Base-by-base conservation (phyloP, 192 early-diverging fungal species). In the Entomortierella beljakovae region DNA sequence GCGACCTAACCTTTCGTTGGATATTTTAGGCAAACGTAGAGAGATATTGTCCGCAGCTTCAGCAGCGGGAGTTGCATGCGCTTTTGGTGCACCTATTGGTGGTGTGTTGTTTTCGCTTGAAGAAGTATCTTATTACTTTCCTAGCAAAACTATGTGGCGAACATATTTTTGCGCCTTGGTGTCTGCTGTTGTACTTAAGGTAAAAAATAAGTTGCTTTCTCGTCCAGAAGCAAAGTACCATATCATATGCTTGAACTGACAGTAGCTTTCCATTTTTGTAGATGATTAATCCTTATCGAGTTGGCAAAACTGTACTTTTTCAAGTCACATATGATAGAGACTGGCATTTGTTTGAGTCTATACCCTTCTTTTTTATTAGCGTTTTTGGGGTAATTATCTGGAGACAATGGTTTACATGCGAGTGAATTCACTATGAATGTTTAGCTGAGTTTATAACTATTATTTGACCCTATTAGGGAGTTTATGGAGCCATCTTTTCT, bases 1-100 rank as follows among this genome's bases (percentile, higher is more conserved):
- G 13, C 43, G 15, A 48, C 33, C 3, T 8, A 28, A 7, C n/a
- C 22, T 23, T 33, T 20, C 18, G 49, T 33, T 50, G 34, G 25
- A 26, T 56, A 11, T 25, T 29, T 0, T 37, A 74, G 94, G 92
- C 20, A 95, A 96, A 65, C 92, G 92, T 31, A 89, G 97, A 60
- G 97, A 99, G 80, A 94, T 98, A 53, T 80, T 99, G 59, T 97
- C 96, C 2, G 97, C 96, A 22, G 89, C 95, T 1, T 90, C 95
- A 6, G 97, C 96, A 10, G 93, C 97, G 2, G 97, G 97, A 49
- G 93, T 99, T 18, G 92, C 94, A 28, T 94, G 96, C 37, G 97
- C 97, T 5, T 99, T 99, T 82, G 97, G 96, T 28, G 94, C 97
- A 2, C 97, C 97, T 0, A 96, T 99, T 52, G 97, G 97, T 23